phyloP scores from a whole-genome alignment of 768 basidiomycete genomes.

The Saitozyma sp. region DNA sequence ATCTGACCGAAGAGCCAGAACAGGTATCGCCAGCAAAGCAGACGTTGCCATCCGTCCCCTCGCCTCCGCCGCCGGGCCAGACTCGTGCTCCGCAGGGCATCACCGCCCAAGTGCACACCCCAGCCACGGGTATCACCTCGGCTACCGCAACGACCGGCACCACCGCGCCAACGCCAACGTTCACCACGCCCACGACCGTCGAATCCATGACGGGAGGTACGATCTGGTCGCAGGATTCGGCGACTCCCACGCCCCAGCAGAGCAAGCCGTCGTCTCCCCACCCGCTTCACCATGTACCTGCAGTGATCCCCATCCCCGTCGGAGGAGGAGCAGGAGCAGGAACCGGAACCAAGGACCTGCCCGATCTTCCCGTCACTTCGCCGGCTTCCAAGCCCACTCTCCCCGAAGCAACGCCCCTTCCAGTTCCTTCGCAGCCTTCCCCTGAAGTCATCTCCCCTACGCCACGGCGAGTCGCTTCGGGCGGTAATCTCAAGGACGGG shows the following conservation, averaged over 20 bases:
- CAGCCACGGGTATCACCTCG: too few relatives aligned
- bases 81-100: background rate
- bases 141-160: too few relatives aligned
- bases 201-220: slow-evolving; percentile 17
- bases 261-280: background rate
- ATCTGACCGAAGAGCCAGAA: slow-evolving; percentile 31
- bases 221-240: slow-evolving; percentile 31
- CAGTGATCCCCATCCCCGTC: too few relatives aligned
- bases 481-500: slow-evolving; percentile 16
- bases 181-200: slow-evolving; percentile 1
- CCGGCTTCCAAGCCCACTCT: too few relatives aligned
- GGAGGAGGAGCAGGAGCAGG: too few relatives aligned
- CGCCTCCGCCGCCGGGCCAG: background rate
- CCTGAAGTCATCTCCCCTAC: slow-evolving; percentile 33
- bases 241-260: slow-evolving; percentile 19
- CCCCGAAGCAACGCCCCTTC: too few relatives aligned
- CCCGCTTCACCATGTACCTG: too few relatives aligned
- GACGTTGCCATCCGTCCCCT: too few relatives aligned
- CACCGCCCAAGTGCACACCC: background rate
- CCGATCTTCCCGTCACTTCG: too few relatives aligned
- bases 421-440: background rate
- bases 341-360: too few relatives aligned
- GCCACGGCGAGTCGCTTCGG: slow-evolving; percentile 31
- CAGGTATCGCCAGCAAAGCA: background rate
- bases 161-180: slow-evolving; percentile 1